Evolutionary conservation across 306 rosid genomes (phyloP).

Genomic region (Arachis stenosperma): DNA sequence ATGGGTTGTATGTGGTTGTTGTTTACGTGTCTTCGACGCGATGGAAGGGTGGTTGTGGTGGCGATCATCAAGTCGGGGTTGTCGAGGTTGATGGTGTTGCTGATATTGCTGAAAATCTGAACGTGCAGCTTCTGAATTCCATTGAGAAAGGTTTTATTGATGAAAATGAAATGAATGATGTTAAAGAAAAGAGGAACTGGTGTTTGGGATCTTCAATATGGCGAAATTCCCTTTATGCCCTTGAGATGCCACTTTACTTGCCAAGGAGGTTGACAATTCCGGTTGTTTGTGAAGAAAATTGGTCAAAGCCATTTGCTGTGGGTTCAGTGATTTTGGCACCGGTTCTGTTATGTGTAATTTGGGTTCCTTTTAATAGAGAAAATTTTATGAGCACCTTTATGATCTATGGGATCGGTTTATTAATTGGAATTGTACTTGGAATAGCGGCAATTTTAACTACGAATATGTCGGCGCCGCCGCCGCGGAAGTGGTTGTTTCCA

Average conservation of each 20-base stretch:
- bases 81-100: neutral
- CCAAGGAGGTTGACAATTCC: slow-evolving; percentile 36
- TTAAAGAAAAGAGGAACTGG: neutral
- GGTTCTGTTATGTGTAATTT: slow-evolving; percentile 10
- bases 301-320: slow-evolving; percentile 41
- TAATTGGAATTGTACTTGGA: slow-evolving; percentile 41
- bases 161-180: slow-evolving; percentile 15
- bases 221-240: neutral
- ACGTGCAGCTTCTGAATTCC: slow-evolving; percentile 36
- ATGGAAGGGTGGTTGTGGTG: slow-evolving; percentile 17
- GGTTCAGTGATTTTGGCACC: slow-evolving; percentile 36
- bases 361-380: slow-evolving; percentile 6
- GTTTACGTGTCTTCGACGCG: slow-evolving; percentile 41
- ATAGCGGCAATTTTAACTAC: slow-evolving; percentile 40
- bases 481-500: slow-evolving; percentile 42
- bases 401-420: slow-evolving; percentile 38
- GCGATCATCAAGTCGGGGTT: no score
- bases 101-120: slow-evolving; percentile 10
- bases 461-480: slow-evolving; percentile 39
- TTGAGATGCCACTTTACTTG: slow-evolving; percentile 40
- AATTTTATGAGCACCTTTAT: neutral
- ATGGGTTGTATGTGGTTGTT: slow-evolving; percentile 41
- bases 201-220: slow-evolving; percentile 13
- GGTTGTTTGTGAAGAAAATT: slow-evolving; percentile 30
- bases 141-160: slow-evolving; percentile 35